These are phyloP conservation scores for Phytophthora quininea DNA, from an alignment of 352 stramenopile species.

Conservation along the genomic window DNA sequence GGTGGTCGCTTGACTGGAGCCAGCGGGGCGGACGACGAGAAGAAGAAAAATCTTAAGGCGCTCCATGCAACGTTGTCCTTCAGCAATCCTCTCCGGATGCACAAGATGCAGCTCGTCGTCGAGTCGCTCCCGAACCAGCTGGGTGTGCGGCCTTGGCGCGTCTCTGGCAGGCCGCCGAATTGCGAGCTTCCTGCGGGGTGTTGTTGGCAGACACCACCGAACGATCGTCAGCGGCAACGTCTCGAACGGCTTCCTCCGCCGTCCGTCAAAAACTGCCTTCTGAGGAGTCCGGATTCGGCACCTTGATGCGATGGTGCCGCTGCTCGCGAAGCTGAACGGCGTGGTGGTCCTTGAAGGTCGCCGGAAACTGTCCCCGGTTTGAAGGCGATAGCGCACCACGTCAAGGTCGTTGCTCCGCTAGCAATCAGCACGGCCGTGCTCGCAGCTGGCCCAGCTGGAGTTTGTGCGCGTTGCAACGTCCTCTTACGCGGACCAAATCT, in stretches of 20 bases:
- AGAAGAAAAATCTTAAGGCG: slow-evolving; percentile 20
- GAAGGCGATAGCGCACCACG: background rate
- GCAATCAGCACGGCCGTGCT: too few species aligned
- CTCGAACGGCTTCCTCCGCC: background rate
- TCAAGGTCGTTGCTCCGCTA: background rate
- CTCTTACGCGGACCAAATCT: too few species aligned
- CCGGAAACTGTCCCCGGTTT: too few species aligned
- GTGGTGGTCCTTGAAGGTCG: too few species aligned
- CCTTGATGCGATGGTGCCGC: background rate
- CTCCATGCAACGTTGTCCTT: slow-evolving; percentile 2
- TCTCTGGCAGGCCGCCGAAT: background rate
- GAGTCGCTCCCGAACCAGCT: slow-evolving; percentile 11
- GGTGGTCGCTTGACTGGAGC: background rate
- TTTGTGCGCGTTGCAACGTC: too few species aligned
- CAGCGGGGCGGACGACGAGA: slow-evolving; percentile 17
- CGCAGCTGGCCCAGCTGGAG: background rate
- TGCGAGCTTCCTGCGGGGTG: background rate
- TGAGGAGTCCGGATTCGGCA: background rate
- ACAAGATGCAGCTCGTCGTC: slow-evolving; percentile 28
- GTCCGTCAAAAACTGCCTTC: too few species aligned
- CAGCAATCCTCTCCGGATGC: slow-evolving; percentile 10
- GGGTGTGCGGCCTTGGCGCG: background rate
- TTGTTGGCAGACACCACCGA: background rate
- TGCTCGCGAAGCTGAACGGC: too few species aligned
- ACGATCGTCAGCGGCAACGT: background rate